Evolutionary conservation across 805 yeast genomes (phyloP), one percentile per base, ranked within the genome.

Genomic region (Wickerhamiella spandovensis): DNA sequence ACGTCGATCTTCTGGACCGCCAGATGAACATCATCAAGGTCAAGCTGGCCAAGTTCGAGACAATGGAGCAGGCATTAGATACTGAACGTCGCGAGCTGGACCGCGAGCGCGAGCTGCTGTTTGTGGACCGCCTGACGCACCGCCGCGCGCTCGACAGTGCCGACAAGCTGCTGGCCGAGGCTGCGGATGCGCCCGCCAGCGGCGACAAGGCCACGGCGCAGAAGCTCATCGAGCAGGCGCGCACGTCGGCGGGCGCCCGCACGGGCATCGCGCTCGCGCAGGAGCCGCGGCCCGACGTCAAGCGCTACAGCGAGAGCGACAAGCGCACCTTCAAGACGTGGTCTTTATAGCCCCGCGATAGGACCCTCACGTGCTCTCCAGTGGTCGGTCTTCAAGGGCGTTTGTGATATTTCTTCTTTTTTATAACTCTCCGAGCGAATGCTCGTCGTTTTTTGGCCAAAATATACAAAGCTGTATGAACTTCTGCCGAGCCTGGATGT

Each of bases 1-100:
- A 78, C 51, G 78, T 75, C 61, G 82, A 76, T 63, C 73, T 81
- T 42, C 77, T 84, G 42, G 82, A 79, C 56, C 72, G 84, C 54
- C 84, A 90, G 50, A 69, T 87, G 54, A 74, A 80, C 52, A 84
- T 86, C 62, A 72, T 90, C 49, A 87, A 86, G 48, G 62, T 77
- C 49, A 90, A 90, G 65, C 70, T 90, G 57, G 71, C 74, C 35
- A 79, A 82, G 58, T 67, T 92, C 51, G 71, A 75, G 52, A 69
- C 73, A 50, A 72, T 90, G 58, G 97, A 92, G 67, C 72, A 75
- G 25, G 65, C 64, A 12, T 61, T 70, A 17, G 73, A 70, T 54
- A 61, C 65, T 12, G 73, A 71, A 58, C 68, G 72, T 10, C 66
- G 72, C 17, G 73, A 69, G 52, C 54, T 71, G 47, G 73, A 70